A percentile compares a stretch with the other conserved stretches of the same genome.
phyloP scores from a whole-genome alignment of 306 rosid species.

The Inga leiocalycina region DNA sequence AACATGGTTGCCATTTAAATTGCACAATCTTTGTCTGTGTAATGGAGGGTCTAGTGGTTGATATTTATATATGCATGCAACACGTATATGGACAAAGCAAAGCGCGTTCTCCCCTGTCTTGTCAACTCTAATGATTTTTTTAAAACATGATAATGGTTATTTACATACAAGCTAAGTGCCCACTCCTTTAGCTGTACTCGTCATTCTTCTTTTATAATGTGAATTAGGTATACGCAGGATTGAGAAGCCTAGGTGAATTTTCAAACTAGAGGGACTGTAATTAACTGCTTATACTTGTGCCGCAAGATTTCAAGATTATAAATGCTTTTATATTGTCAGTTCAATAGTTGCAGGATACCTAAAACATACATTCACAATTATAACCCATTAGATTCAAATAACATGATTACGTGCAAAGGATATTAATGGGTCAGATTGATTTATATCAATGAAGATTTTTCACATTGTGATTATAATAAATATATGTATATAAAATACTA shows the following conservation, averaged over 20 bases:
- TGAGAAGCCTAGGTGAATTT: background rate
- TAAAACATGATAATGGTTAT: background rate
- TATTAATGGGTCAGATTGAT: background rate
- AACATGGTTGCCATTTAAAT: conserved; percentile 35
- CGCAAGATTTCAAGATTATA: conserved; percentile 2
- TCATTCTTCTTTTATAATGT: background rate
- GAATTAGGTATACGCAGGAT: conserved; percentile 17
- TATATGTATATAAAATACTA: too few relatives aligned
- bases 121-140: conserved; percentile 20
- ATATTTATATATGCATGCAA: conserved; percentile 6
- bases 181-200: background rate
- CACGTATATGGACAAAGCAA: conserved; percentile 34
- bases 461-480: background rate
- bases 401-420: background rate
- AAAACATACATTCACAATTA: background rate
- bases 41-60: conserved; percentile 3
- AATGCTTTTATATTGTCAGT: background rate
- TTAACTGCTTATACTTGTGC: background rate
- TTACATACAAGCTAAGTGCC: background rate
- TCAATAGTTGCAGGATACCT: background rate
- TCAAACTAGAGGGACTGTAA: conserved; percentile 19
- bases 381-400: background rate
- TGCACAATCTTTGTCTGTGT: background rate
- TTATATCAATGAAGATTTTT: too few relatives aligned
- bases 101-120: conserved; percentile 34